Evolutionary conservation across 768 basidiomycete genomes (phyloP).

Genomic region (Artomyces pyxidatus): DNA sequence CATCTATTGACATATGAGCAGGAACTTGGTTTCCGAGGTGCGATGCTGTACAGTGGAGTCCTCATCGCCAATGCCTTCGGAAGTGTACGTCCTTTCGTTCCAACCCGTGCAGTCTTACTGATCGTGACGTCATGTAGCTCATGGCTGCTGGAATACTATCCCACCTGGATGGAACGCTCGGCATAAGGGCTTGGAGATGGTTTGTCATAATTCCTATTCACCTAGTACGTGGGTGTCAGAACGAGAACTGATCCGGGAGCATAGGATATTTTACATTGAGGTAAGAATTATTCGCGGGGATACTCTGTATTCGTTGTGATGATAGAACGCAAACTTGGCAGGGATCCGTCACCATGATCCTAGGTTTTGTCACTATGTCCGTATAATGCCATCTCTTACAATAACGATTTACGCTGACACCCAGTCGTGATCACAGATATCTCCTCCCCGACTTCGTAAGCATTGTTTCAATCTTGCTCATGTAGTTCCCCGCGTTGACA

Average conservation of each 20-base stretch:
- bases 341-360: constrained; percentile 54
- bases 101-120: too few species aligned
- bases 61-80: constrained; percentile 64
- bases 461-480: background rate
- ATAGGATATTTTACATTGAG: constrained; percentile 67
- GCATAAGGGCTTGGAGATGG: constrained; percentile 69
- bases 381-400: constrained; percentile 9
- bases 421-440: constrained; percentile 31
- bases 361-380: constrained; percentile 49
- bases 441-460: constrained; percentile 51
- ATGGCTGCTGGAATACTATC: constrained; percentile 68
- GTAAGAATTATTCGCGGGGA: too few species aligned
- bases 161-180: constrained; percentile 58
- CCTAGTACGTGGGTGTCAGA: background rate
- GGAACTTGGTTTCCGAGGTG: constrained; percentile 61
- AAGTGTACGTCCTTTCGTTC: constrained; percentile 43
- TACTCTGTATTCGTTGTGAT: too few species aligned
- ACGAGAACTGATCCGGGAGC: background rate
- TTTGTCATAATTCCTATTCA: constrained; percentile 18
- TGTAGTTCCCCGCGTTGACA: background rate
- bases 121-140: constrained; percentile 29
- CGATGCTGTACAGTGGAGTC: constrained; percentile 50
- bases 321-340: too few species aligned
- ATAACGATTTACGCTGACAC: background rate
- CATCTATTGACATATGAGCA: too few species aligned